These are phyloP conservation scores for Fusarium nurragi DNA, from an alignment of 2,329 filamentous ascomycete species.

Conservation along the genomic window DNA sequence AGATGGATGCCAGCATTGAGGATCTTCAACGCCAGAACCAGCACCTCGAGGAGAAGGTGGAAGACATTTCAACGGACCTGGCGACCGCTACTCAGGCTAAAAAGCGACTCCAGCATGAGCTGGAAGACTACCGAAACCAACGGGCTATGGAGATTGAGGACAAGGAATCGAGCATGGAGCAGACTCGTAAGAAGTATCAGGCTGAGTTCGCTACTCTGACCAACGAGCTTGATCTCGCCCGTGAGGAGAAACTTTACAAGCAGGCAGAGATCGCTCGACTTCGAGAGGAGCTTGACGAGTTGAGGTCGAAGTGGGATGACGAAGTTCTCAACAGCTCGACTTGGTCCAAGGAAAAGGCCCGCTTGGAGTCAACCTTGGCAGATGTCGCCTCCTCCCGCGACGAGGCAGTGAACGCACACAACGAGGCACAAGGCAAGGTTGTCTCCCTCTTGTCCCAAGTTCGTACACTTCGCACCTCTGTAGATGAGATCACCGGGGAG, in stretches of 20 bases:
- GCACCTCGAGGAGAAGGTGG: slow-evolving; percentile 87
- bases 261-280: slow-evolving; percentile 87
- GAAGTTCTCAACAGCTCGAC: slow-evolving; percentile 97
- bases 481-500: slow-evolving; percentile 87
- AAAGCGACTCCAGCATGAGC: slow-evolving; percentile 93
- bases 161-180: slow-evolving; percentile 94
- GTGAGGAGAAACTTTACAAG: slow-evolving; percentile 86
- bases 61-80: slow-evolving; percentile 90
- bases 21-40: slow-evolving; percentile 91
- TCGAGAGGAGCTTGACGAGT: slow-evolving; percentile 94
- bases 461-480: slow-evolving; percentile 79
- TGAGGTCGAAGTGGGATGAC: slow-evolving; percentile 97
- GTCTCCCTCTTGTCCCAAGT: slow-evolving; percentile 92
- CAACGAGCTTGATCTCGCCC: slow-evolving; percentile 91
- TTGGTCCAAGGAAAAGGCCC: slow-evolving; percentile 97
- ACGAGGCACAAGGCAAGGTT: slow-evolving; percentile 92
- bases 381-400: slow-evolving; percentile 92
- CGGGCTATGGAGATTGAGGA: slow-evolving; percentile 96
- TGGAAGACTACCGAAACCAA: slow-evolving; percentile 96
- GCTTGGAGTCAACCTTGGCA: slow-evolving; percentile 87
- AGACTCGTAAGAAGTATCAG: slow-evolving; percentile 97
- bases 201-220: slow-evolving; percentile 88
- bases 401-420: slow-evolving; percentile 91
- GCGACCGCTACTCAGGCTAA: slow-evolving; percentile 87
- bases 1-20: slow-evolving; percentile 87